Conservation (phyloP, 1,284 basidiomycete genomes). For the Cryptococcus floricola region DNA sequence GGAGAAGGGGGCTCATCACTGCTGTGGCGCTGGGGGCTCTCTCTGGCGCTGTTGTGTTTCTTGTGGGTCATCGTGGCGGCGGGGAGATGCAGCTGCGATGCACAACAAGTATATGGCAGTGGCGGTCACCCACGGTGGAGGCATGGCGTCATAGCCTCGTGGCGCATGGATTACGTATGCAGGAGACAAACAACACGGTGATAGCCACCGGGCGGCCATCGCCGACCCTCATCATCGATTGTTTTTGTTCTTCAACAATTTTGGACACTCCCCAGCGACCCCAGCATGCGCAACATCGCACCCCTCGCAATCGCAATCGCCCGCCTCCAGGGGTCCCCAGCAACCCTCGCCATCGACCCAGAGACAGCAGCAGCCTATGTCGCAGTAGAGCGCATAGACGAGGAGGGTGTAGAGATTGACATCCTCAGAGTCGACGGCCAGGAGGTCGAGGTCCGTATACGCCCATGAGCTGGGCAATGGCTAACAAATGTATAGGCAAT, state of each 20-base stretch:
- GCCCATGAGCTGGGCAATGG: background rate
- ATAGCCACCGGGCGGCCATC: background rate
- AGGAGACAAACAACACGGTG: no score
- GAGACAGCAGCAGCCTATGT: conserved; percentile 63
- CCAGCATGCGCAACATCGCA: conserved; percentile 12
- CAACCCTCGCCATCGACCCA: conserved; percentile 55
- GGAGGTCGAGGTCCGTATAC: conserved; percentile 21
- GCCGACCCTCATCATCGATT: background rate
- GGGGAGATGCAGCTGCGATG: background rate
- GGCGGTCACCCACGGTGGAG: no score
- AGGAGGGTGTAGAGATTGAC: conserved; percentile 59
- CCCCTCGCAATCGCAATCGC: conserved; percentile 5
- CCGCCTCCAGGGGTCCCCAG: background rate
- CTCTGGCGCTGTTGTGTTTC: no score
- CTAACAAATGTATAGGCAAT: conserved; percentile 17
- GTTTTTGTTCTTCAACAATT: no score
- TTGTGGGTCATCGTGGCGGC: no score
- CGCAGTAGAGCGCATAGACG: conserved; percentile 53
- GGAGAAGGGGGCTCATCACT: no score
- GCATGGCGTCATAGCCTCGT: no score
- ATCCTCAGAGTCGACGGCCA: conserved; percentile 53
- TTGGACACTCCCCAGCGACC: background rate
- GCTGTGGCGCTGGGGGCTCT: no score
- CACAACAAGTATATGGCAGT: background rate
- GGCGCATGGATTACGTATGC: no score